phyloP scores from a whole-genome alignment of 805 yeast species.

The Hanseniaspora meyeri region DNA sequence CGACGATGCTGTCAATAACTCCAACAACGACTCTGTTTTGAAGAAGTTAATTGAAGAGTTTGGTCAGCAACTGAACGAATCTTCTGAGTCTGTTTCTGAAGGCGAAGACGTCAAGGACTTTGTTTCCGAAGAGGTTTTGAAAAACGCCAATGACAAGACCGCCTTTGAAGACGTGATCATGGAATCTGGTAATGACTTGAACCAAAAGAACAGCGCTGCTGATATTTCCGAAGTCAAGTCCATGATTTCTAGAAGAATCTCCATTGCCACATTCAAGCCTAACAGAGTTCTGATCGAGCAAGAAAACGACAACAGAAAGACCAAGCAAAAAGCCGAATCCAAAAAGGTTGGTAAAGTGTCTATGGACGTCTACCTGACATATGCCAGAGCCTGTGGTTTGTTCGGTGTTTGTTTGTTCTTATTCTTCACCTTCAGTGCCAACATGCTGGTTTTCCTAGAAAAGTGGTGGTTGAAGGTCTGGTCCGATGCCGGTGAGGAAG shows the following conservation, averaged over 20 bases:
- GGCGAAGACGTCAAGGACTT: slow-evolving; percentile 15
- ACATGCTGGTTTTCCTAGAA: slow-evolving; percentile 32
- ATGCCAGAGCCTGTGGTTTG: slow-evolving; percentile 48
- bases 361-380: slow-evolving; percentile 39
- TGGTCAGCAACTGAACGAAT: slow-evolving; percentile 22
- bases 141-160: background rate
- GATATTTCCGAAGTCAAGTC: slow-evolving; percentile 8
- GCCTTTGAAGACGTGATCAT: background rate
- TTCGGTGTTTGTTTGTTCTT: slow-evolving; percentile 36
- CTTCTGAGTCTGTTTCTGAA: slow-evolving; percentile 12
- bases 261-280: slow-evolving; percentile 47
- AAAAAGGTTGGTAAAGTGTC: slow-evolving; percentile 52
- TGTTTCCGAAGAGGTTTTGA: background rate
- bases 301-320: slow-evolving; percentile 25
- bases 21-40: slow-evolving; percentile 26
- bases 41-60: slow-evolving; percentile 23
- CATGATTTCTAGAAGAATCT: slow-evolving; percentile 40
- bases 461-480: slow-evolving; percentile 58
- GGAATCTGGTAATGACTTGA: background rate
- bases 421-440: slow-evolving; percentile 27
- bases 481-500: slow-evolving; percentile 42
- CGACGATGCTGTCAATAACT: slow-evolving; percentile 32
- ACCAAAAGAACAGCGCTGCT: background rate
- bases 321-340: slow-evolving; percentile 40
- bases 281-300: slow-evolving; percentile 25